Evolutionary conservation across 2,329 filamentous ascomycete species (phyloP), one percentile per base, ranked within the genome.

Genomic region (Aureobasidium sp.): DNA sequence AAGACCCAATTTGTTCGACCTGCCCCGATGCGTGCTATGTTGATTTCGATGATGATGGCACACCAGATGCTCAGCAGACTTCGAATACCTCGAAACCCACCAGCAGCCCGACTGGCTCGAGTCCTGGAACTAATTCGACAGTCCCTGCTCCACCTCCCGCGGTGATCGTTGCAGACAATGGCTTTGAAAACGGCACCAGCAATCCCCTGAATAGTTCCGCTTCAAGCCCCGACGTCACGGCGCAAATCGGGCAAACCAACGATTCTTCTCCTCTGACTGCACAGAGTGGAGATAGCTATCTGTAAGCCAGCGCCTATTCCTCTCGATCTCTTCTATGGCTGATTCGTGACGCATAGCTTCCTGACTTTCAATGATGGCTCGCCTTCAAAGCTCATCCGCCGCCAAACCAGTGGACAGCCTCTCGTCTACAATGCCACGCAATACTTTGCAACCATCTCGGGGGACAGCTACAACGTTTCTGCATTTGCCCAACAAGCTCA

Each of bases 1-100:
- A 24, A 2, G 48, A 32, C 22, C 11, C 24, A 17, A 40, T 17
- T 29, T 38, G 34, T 25, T 32, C 24, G 2, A 39, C 45, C 1
- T 49, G 45, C 12, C 45, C 45, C 14, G 45, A 49, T 24, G 34
- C n/a, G 17, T 49, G 45, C 19, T 49, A 39, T 38, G 34, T 49
- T 14, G 48, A 51, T 11, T 51, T 32, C 14, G 17, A 51, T 22
- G 48, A 51, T 16, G 35, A 51, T 41, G 48, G 37, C 11, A 25
- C 27, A 4, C 25, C 37, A 7, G 48, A 40, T 27, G 35, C 25
- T 6, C 25, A 34, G 17, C 24, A 50, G 10, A 30, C 27, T 6
- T 3, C 22, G 41, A 30, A n/a, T 30, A 21, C 25, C 10, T 16
- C 4, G 24, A 7, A n/a, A 22, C 17, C n/a, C 17, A 8, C 11